A percentile compares a stretch with the other conserved stretches of the same genome.
phyloP scores from a whole-genome alignment of 768 basidiomycete species.

The Sporobolomyces pararoseus region DNA sequence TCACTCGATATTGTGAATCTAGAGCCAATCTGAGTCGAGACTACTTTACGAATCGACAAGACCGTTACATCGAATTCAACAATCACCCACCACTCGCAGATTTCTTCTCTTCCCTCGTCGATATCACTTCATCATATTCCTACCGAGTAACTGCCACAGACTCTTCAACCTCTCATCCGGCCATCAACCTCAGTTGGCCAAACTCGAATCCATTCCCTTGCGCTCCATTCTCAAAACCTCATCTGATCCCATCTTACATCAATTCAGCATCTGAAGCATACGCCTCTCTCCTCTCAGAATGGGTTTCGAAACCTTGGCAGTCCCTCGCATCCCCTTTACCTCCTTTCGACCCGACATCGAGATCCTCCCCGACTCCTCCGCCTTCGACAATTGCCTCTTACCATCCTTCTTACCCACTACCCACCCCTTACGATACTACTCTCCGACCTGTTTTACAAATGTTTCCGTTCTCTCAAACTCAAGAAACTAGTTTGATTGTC shows the following conservation, averaged over 20 bases:
- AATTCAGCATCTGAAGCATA: background rate
- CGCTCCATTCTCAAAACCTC: slow-evolving; percentile 7
- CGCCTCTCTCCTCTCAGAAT: background rate
- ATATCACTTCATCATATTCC: slow-evolving; percentile 66
- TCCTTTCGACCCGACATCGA: background rate
- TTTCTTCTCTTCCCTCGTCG: slow-evolving; percentile 78
- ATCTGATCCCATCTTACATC: background rate
- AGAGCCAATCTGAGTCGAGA: slow-evolving; percentile 90
- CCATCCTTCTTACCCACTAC: slow-evolving; percentile 52
- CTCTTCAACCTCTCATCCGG: slow-evolving; percentile 21
- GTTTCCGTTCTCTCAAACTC: slow-evolving; percentile 36
- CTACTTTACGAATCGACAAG: slow-evolving; percentile 92
- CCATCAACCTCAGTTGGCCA: slow-evolving; percentile 29
- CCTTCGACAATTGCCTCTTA: background rate
- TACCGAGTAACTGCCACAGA: slow-evolving; percentile 52
- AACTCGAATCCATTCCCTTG: background rate
- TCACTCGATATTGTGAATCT: too few species aligned
- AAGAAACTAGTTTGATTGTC: slow-evolving; percentile 46
- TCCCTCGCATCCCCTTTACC: slow-evolving; percentile 5
- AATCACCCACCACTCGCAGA: slow-evolving; percentile 63
- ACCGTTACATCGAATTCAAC: slow-evolving; percentile 79
- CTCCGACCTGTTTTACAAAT: slow-evolving; percentile 45
- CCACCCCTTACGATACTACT: slow-evolving; percentile 63
- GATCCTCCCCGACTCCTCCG: background rate
- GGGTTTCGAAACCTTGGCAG: background rate